Conservation (phyloP, 2,329 filamentous ascomycete genomes). For the Colletotrichum sp. region DNA sequence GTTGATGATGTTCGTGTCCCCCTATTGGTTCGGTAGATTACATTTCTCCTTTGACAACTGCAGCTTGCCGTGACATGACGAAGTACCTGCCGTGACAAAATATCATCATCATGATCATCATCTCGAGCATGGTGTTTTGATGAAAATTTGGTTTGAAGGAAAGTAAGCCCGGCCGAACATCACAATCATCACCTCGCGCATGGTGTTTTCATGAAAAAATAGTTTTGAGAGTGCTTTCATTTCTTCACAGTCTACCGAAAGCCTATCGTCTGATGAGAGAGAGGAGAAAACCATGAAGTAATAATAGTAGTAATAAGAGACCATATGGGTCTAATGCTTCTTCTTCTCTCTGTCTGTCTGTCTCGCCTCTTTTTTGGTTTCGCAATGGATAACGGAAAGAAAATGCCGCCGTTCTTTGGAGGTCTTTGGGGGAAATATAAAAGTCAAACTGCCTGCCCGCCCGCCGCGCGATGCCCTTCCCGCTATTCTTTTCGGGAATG, state of each 20-base stretch:
- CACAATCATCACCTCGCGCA: not conserved
- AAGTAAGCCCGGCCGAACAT: not conserved
- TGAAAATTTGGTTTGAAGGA: not conserved
- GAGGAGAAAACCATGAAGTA: not conserved
- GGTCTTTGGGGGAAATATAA: not conserved
- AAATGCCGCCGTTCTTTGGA: constrained; percentile 2
- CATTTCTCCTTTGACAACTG: not conserved
- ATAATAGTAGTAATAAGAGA: not conserved
- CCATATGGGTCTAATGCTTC: constrained; percentile 12
- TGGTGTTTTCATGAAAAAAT: not conserved
- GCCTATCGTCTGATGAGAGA: not conserved
- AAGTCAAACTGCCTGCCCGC: constrained; percentile 3
- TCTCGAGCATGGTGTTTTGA: not conserved
- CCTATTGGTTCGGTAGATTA: not conserved
- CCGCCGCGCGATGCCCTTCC: constrained; percentile 17
- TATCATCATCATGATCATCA: not conserved
- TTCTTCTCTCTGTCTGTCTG: not conserved
- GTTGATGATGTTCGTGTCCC: not conserved
- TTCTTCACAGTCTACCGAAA: constrained; percentile 7
- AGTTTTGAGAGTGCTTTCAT: not conserved
- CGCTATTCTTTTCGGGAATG: constrained; percentile 5
- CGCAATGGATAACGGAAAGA: not conserved
- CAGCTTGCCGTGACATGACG: not conserved
- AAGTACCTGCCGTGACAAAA: not conserved
- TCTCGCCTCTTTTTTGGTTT: not conserved